phyloP scores from a whole-genome alignment of 2,329 filamentous ascomycete species.

The Pseudogymnoascus sp. region DNA sequence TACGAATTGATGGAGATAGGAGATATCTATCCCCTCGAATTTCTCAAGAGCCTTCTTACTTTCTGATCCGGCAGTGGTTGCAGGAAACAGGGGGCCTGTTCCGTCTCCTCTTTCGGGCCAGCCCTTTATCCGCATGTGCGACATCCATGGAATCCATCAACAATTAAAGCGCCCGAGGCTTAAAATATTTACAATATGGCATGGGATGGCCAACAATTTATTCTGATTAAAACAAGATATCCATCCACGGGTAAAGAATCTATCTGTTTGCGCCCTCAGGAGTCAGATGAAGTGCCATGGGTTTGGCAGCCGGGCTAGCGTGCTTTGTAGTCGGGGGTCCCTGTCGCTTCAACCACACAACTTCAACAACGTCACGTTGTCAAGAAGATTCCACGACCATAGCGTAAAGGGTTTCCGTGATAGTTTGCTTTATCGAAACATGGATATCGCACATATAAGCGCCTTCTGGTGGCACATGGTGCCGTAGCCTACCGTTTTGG shows the following conservation, averaged over 20 bases:
- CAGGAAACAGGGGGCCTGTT: constrained; percentile 4
- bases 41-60: neutral
- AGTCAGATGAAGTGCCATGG: neutral
- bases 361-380: neutral
- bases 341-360: neutral
- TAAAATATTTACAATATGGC: neutral
- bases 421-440: neutral
- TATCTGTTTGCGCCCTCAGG: neutral
- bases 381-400: neutral
- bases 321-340: neutral
- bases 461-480: neutral
- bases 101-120: neutral
- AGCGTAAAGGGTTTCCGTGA: neutral
- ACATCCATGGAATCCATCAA: neutral
- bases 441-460: neutral
- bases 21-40: neutral
- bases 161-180: neutral
- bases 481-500: neutral
- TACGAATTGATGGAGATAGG: neutral
- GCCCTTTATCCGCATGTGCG: neutral
- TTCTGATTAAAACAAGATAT: neutral
- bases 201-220: neutral
- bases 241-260: neutral
- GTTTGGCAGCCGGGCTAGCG: neutral
- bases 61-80: constrained; percentile 6